Conservation (phyloP, 2,329 filamentous ascomycete species). For the Ustilaginoidea virens region DNA sequence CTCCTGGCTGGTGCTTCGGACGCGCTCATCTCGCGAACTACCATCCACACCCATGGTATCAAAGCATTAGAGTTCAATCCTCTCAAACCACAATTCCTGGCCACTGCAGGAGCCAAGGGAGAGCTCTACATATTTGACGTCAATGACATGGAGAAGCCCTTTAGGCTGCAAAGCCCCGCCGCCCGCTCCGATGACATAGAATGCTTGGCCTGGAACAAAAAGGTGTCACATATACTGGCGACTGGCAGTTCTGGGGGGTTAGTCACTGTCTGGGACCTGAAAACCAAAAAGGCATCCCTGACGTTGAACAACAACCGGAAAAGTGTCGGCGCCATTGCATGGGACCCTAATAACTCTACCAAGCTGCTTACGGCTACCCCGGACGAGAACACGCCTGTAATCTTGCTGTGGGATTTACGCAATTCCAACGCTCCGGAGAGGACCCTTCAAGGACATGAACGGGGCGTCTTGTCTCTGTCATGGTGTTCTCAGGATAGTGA, state of each 20-base stretch:
- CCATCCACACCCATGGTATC: conserved; percentile 83
- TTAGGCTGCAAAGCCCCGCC: conserved; percentile 73
- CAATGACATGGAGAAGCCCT: conserved; percentile 76
- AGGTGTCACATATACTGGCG: conserved; percentile 89
- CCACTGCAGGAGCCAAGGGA: conserved; percentile 85
- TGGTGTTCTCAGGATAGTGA: conserved; percentile 91
- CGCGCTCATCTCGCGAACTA: conserved; percentile 71
- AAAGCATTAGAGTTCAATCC: conserved; percentile 97
- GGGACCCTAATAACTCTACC: conserved; percentile 92
- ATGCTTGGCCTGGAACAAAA: conserved; percentile 96
- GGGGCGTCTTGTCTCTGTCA: conserved; percentile 82
- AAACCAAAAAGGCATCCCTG: conserved; percentile 92
- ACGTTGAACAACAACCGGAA: conserved; percentile 93
- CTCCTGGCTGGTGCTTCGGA: conserved; percentile 44
- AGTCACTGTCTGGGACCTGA: conserved; percentile 96
- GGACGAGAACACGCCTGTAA: conserved; percentile 74
- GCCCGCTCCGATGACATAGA: conserved; percentile 91
- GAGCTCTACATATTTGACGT: conserved; percentile 94
- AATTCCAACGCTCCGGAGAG: conserved; percentile 92
- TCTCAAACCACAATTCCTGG: conserved; percentile 75
- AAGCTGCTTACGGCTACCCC: conserved; percentile 88
- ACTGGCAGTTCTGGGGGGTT: conserved; percentile 89
- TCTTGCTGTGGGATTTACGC: conserved; percentile 85
- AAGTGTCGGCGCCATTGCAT: conserved; percentile 85
- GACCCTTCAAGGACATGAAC: conserved; percentile 81